Base-by-base conservation (phyloP, 2,329 filamentous ascomycete species). In the Scopulariopsis brevicaulis region DNA sequence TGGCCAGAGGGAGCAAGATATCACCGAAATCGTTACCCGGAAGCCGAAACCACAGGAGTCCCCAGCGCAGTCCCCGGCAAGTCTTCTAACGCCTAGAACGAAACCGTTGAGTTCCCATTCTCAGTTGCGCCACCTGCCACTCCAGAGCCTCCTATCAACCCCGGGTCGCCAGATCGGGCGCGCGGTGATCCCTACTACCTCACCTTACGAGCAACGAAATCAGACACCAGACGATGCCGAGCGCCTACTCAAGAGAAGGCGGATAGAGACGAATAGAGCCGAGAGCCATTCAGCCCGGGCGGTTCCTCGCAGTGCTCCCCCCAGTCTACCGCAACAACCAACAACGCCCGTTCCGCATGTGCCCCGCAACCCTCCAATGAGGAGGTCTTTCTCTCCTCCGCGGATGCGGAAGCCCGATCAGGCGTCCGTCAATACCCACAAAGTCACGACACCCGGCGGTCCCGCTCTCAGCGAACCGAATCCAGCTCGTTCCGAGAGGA, bases 11-110 rank as follows among this genome's bases (percentile, higher is more conserved):
- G 80, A 93, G 63, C 91, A 93, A 55, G 90, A 96, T 65, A 69
- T 96, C 28, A 84, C 87, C 0, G 84, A 85, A 32, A 70, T 96
- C 32, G 73, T 94, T 53, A 85, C 89, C 61, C 91, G 87, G 70
- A 81, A 32, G 32, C 62, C 58, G 59, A 64, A 57, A 57, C 62
- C 55, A 62, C 61, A 58, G 59, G 61, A 56, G 34, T 11, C 20
- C 61, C 59, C 58, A 56, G 50, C 54, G 20, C 53, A 46, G 59
- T 62, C n/a, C 57, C 60, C 43, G 15, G 15, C 15, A 11, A 25
- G 54, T 4, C 54, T 55, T n/a, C 35, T 24, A 6, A 24, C 34
- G 18, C 24, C 24, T 18, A 11, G 54, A 24, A 24, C n/a, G 35
- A 43, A 20, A 11, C 54, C 24, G n/a, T 12, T 34, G 20, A 34